A percentile compares a stretch with the other conserved stretches of the same genome.
Conservation (phyloP, 495 filamentous ascomycete species). For the Lasiosphaeriaceae sp. region DNA sequence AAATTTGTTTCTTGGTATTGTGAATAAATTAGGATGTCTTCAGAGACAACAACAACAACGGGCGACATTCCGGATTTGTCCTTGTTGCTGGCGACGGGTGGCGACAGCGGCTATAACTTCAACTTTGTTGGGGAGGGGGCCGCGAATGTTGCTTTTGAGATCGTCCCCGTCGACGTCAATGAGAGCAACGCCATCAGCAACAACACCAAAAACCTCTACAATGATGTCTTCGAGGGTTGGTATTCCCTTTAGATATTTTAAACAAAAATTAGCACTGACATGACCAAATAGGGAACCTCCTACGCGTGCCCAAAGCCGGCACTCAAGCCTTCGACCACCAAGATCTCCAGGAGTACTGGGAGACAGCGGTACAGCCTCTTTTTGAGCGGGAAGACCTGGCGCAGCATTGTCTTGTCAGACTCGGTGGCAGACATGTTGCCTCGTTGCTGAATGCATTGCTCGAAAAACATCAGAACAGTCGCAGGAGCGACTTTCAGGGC, state of each 20-base stretch:
- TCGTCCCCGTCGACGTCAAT: slow-evolving; percentile 15
- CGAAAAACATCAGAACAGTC: slow-evolving; percentile 34
- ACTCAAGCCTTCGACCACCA: slow-evolving; percentile 51
- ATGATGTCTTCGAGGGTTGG: slow-evolving; percentile 2
- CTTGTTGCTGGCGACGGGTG: not conserved
- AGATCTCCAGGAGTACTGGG: slow-evolving; percentile 55
- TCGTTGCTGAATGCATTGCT: slow-evolving; percentile 51
- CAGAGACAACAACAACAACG: not conserved
- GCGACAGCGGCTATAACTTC: slow-evolving; percentile 15
- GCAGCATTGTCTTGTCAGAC: slow-evolving; percentile 53
- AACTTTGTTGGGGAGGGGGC: slow-evolving; percentile 57
- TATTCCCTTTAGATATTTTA: too few relatives aligned
- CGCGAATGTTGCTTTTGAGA: slow-evolving; percentile 66
- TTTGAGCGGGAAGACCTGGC: slow-evolving; percentile 57
- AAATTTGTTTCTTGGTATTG: too few relatives aligned
- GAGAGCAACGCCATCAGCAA: not conserved
- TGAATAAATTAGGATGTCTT: not conserved
- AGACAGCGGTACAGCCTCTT: slow-evolving; percentile 52
- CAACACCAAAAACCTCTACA: not conserved
- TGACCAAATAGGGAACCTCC: slow-evolving; percentile 45
- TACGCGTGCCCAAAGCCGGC: slow-evolving; percentile 63
- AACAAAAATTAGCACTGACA: too few relatives aligned
- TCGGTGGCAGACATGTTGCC: slow-evolving; percentile 35
- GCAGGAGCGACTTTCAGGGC: slow-evolving; percentile 45
- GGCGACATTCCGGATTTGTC: slow-evolving; percentile 4